Percentiles rank a stretch among this genome's conserved stretches.
Evolutionary conservation across 2,329 filamentous ascomycete genomes (phyloP).

Genomic region (Zalaria sp.): DNA sequence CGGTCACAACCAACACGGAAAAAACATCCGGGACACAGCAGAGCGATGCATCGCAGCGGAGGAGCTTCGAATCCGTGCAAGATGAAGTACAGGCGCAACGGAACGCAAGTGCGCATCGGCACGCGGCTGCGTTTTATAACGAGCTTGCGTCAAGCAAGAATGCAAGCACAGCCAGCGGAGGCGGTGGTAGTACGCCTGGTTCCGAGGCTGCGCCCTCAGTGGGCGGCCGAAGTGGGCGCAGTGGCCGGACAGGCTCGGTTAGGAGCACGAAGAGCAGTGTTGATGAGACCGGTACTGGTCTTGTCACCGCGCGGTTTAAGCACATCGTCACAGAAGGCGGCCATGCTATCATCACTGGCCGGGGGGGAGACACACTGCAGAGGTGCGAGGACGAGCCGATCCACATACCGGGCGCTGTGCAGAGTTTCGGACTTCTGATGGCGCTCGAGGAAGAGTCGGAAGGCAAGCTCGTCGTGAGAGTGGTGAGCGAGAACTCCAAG

Average conservation of each 20-base stretch:
- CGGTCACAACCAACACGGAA: no score
- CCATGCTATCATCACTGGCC: slow-evolving; percentile 70
- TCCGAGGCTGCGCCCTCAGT: background rate
- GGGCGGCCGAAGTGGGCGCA: slow-evolving; percentile 11
- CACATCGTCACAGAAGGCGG: slow-evolving; percentile 64
- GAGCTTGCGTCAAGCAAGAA: slow-evolving; percentile 18
- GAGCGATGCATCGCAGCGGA: slow-evolving; percentile 1
- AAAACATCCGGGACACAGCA: background rate
- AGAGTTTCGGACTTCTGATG: slow-evolving; percentile 65
- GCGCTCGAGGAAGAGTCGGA: slow-evolving; percentile 53
- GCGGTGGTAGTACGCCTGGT: slow-evolving; percentile 2
- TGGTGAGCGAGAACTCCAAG: slow-evolving; percentile 71
- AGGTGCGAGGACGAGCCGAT: slow-evolving; percentile 86
- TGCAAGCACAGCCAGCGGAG: background rate
- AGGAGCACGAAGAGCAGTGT: slow-evolving; percentile 21
- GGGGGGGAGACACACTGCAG: slow-evolving; percentile 56
- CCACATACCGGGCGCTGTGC: slow-evolving; percentile 68
- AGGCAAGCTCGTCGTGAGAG: slow-evolving; percentile 53
- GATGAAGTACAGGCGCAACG: slow-evolving; percentile 1
- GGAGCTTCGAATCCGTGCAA: background rate
- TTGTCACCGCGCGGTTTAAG: slow-evolving; percentile 62
- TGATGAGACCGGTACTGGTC: slow-evolving; percentile 26
- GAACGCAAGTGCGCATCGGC: slow-evolving; percentile 1
- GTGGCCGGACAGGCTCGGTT: slow-evolving; percentile 14
- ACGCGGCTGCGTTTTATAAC: slow-evolving; percentile 19